These are phyloP conservation scores for Collybiopsis luxurians DNA, from an alignment of 768 basidiomycete genomes.

Conservation along the genomic window DNA sequence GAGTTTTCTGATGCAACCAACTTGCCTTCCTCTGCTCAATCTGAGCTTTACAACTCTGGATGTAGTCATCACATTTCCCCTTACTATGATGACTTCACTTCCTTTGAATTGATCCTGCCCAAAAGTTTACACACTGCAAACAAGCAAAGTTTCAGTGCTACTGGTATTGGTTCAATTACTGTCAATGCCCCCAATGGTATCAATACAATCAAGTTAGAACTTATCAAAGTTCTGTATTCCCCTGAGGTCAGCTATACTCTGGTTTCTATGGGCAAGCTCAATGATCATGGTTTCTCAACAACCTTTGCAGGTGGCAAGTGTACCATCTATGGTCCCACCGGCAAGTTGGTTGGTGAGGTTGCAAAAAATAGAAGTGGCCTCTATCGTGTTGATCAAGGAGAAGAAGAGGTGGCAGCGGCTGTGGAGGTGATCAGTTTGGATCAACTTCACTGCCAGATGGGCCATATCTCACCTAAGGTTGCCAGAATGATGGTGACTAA, in stretches of 20 bases:
- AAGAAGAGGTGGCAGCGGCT: neutral
- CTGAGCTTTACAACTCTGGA: no score
- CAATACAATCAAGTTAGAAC: slow-evolving; percentile 18
- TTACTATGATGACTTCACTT: neutral
- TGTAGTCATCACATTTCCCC: neutral
- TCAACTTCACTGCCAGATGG: neutral
- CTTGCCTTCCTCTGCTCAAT: no score
- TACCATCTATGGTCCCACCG: slow-evolving; percentile 8
- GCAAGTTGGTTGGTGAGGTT: no score
- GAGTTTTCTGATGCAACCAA: neutral
- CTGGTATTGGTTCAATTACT: no score
- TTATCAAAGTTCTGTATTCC: slow-evolving; percentile 35
- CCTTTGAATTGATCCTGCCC: no score
- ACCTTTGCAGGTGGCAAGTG: no score
- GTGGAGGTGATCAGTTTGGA: neutral
- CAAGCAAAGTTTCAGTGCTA: slow-evolving; percentile 25
- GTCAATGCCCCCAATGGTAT: slow-evolving; percentile 31
- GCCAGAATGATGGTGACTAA: no score
- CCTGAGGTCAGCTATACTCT: no score
- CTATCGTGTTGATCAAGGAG: neutral
- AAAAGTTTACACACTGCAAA: no score
- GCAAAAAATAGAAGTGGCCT: neutral
- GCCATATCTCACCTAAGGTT: no score
- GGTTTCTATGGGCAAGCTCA: no score
- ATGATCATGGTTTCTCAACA: no score